Base-by-base conservation (phyloP, 164 flowering plant species). In the Magnolia sinica region DNA sequence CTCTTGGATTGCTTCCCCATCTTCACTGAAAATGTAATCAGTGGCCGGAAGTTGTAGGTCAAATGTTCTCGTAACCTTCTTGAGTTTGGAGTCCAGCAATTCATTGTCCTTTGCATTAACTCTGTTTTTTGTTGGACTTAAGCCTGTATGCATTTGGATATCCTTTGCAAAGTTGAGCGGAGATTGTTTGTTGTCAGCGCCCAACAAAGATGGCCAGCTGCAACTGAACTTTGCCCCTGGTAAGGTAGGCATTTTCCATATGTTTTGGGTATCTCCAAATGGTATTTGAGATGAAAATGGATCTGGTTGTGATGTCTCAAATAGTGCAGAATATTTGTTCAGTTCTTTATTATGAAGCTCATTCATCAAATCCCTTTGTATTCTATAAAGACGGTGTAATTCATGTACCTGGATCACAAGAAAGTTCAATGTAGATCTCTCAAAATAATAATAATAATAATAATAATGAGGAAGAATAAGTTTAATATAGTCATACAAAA, bases 41-140 rank as follows among this genome's bases (percentile, higher is more conserved):
- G 89, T 94, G 29, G 98, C 94, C 19, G 98, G 97, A 79, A 92
- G 94, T 79, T 89, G 89, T 80, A 94, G 97, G 83, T 92, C 98
- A 82, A 92, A 85, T 84, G 82, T 84, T 81, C 88, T 91, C 71
- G 88, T 82, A 58, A 84, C 81, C 72, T 91, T 91, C 74, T 83
- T 71, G 49, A 89, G 90, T 75, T 91, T 90, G 20, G 85, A 84
- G 59, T 85, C 95, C 79, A 87, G 70, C 23, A 85, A 77, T 73
- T 85, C 90, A 65, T 79, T 76, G 37, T 86, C 88, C 64, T 83
- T 89, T 0, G 82, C 79, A 73, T 74, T 77, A 79, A 58, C 76
- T 49, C 88, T 90, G 82, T 86, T 89, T 77, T 79, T 88, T 55
- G 77, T 76, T 58, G 82, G 79, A 74, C 73, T 76, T 3, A 77